Evolutionary conservation across 2,329 filamentous ascomycete genomes (phyloP).

Genomic region (Neoarthrinium moseri): DNA sequence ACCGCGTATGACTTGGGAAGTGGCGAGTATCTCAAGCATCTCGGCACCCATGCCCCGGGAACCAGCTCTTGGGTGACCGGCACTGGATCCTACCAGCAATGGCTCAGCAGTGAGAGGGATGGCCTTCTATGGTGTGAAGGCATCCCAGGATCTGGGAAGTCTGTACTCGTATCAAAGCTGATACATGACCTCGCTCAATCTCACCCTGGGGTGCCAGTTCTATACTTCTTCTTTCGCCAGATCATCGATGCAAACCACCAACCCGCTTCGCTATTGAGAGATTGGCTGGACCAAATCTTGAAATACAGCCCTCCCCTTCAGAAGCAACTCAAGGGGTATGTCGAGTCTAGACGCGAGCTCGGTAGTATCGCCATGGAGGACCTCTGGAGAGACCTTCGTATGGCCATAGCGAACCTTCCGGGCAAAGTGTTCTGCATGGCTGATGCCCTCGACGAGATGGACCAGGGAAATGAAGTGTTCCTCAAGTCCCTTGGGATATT

Average conservation of each 20-base stretch:
- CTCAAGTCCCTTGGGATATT: conserved; percentile 30
- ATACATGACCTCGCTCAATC: conserved; percentile 16
- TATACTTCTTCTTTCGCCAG: conserved; percentile 39
- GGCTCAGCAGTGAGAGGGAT: background rate
- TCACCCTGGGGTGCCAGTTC: conserved; percentile 21
- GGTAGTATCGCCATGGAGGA: conserved; percentile 18
- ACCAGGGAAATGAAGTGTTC: conserved; percentile 33
- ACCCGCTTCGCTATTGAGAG: conserved; percentile 27
- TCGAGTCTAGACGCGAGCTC: conserved; percentile 5
- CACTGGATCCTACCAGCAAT: background rate
- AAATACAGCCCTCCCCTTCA: conserved; percentile 29
- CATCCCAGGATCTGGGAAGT: conserved; percentile 29
- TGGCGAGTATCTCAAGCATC: background rate
- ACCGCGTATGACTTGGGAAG: background rate
- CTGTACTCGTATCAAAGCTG: conserved; percentile 29
- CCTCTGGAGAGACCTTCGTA: conserved; percentile 29
- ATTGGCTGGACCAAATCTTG: conserved; percentile 33
- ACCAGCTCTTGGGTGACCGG: background rate
- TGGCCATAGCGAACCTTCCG: conserved; percentile 17
- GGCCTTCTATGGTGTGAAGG: background rate
- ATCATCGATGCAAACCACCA: conserved; percentile 34
- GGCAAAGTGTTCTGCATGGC: conserved; percentile 34
- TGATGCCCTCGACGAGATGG: conserved; percentile 48
- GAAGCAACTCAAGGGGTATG: conserved; percentile 15
- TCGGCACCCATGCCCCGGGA: background rate